A percentile compares a stretch with the other conserved stretches of the same genome.
phyloP scores from a whole-genome alignment of 345 rosid genomes.

The Draba incana region DNA sequence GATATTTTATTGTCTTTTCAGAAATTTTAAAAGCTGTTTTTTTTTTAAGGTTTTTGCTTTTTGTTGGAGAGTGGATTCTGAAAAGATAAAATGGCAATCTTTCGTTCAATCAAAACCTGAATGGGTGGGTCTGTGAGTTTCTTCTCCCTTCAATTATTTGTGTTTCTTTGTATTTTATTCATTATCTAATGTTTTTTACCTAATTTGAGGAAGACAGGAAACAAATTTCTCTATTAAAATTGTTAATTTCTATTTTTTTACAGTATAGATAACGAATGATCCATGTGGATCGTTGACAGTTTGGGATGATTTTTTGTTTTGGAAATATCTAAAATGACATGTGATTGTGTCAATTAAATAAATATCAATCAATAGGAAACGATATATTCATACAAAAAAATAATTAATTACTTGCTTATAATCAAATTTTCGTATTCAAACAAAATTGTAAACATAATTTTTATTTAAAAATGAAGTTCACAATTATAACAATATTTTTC shows the following conservation, averaged over 20 bases:
- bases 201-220: conserved; percentile 24
- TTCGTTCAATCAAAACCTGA: conserved; percentile 38
- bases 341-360: background rate
- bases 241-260: background rate
- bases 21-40: background rate
- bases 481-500: background rate
- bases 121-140: conserved; percentile 31
- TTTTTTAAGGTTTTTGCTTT: conserved; percentile 33
- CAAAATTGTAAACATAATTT: background rate
- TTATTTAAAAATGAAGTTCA: too few species aligned
- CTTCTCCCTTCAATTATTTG: conserved; percentile 20
- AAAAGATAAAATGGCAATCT: conserved; percentile 35
- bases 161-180: background rate
- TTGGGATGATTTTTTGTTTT: background rate
- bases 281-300: conserved; percentile 40
- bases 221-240: background rate
- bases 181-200: background rate
- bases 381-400: background rate
- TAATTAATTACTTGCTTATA: too few species aligned
- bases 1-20: background rate
- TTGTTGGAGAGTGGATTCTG: conserved; percentile 34
- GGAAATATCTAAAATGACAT: conserved; percentile 8
- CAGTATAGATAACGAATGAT: conserved; percentile 5
- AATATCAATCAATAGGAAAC: background rate
- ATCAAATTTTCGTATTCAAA: background rate